Evolutionary conservation across 129 eudicot species (phyloP).

Genomic region (Flaveria ramosissima): DNA sequence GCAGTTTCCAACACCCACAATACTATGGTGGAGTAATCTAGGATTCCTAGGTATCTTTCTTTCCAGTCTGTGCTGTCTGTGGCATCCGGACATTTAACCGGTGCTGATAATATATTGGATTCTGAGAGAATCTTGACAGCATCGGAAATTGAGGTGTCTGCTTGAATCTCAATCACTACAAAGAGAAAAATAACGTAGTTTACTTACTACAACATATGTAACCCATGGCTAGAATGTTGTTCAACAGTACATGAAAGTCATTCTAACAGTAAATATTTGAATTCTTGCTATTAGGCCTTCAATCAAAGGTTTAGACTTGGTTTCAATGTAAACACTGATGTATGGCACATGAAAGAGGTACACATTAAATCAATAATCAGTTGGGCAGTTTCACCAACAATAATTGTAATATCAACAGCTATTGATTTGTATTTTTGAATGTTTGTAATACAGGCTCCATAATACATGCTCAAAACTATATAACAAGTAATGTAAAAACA

Average conservation of each 20-base stretch:
- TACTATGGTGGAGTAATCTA: constrained; percentile 85
- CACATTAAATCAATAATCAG: background rate
- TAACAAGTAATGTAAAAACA: background rate
- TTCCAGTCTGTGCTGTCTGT: constrained; percentile 69
- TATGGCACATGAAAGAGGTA: background rate
- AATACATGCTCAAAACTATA: constrained; percentile 6
- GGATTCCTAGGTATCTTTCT: constrained; percentile 74
- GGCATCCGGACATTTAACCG: constrained; percentile 52
- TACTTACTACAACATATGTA: background rate
- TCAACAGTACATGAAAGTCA: background rate
- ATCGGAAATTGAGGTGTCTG: constrained; percentile 63
- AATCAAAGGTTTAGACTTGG: background rate
- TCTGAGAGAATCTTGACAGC: constrained; percentile 82
- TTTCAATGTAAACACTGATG: background rate
- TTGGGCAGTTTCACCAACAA: constrained; percentile 2
- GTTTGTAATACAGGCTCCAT: background rate
- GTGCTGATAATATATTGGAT: constrained; percentile 86
- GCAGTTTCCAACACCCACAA: constrained; percentile 92
- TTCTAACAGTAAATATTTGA: background rate
- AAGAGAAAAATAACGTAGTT: background rate
- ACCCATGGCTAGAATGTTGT: background rate
- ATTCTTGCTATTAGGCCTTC: background rate
- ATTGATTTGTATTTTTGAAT: no score
- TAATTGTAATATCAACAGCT: no score
- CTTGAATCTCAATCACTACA: constrained; percentile 84